Percentiles rank a stretch among this genome's conserved stretches.
Evolutionary conservation across 2,329 filamentous ascomycete genomes (phyloP).

Genomic region (Fusarium fujikuroi): DNA sequence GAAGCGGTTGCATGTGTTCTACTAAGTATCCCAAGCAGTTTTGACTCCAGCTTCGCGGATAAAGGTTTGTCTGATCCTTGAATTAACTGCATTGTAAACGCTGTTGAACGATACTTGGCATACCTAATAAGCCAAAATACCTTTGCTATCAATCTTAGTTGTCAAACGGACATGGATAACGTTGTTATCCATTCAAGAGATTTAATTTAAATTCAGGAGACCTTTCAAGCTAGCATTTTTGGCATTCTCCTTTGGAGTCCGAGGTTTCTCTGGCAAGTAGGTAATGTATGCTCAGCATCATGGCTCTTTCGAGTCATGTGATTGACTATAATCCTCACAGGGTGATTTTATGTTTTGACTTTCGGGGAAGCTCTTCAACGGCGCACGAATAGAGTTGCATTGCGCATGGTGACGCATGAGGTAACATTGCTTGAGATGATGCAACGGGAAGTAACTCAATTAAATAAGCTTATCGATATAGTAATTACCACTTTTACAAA

Average conservation of each 20-base stretch:
- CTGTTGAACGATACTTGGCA: no score
- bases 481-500: fast-evolving
- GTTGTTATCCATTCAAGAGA: no score
- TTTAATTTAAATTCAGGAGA: fast-evolving
- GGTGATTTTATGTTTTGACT: fast-evolving
- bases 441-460: not conserved
- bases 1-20: no score
- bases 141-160: no score
- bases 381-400: not conserved
- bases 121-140: no score
- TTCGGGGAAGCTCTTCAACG: fast-evolving
- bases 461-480: fast-evolving
- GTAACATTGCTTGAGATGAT: not conserved
- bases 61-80: no score
- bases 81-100: no score
- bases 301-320: not conserved
- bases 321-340: not conserved
- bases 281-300: not conserved
- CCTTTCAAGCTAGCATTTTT: fast-evolving
- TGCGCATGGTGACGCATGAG: not conserved
- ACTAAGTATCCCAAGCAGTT: no score
- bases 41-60: no score
- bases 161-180: no score
- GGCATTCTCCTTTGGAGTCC: no score
- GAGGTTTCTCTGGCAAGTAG: no score